These are phyloP conservation scores for Boletus pseudopeckii DNA, from an alignment of 768 basidiomycete species.

Conservation along the genomic window DNA sequence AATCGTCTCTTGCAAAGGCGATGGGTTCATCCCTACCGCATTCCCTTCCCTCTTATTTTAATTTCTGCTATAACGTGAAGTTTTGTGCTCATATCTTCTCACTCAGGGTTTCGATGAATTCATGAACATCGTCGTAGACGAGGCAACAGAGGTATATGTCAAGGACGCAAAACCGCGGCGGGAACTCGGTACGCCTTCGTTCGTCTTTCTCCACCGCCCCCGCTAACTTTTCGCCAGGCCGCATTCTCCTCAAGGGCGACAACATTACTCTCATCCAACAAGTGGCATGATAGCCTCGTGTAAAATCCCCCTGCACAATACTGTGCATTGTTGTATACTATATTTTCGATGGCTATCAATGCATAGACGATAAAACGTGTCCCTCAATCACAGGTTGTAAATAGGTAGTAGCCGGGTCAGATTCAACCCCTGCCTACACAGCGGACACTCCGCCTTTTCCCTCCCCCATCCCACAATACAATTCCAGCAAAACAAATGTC, in stretches of 20 bases:
- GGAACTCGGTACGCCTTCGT: conserved; percentile 66
- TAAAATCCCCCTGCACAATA: conserved; percentile 13
- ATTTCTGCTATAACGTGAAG: background rate
- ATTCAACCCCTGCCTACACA: conserved; percentile 76
- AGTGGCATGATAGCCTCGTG: conserved; percentile 29
- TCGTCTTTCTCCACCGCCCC: background rate
- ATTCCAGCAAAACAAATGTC: conserved; percentile 87
- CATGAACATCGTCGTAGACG: conserved; percentile 97
- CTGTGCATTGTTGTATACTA: conserved; percentile 23
- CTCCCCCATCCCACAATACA: conserved; percentile 87
- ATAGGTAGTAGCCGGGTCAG: conserved; percentile 71
- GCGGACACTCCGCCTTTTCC: conserved; percentile 87
- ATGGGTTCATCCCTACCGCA: conserved; percentile 17
- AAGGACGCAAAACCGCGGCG: conserved; percentile 83
- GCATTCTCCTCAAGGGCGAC: conserved; percentile 94
- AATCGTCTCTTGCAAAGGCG: conserved; percentile 40
- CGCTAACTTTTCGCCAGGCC: conserved; percentile 49
- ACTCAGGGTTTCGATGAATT: conserved; percentile 96
- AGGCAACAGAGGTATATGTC: conserved; percentile 87
- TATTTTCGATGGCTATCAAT: conserved; percentile 1
- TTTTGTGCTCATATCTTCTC: conserved; percentile 23
- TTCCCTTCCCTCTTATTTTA: background rate
- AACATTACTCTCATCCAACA: conserved; percentile 98
- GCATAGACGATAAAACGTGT: background rate
- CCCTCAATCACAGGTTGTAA: conserved; percentile 67